Evolutionary conservation across 1,284 basidiomycete genomes (phyloP).

Genomic region (Psilocybe mexicana): DNA sequence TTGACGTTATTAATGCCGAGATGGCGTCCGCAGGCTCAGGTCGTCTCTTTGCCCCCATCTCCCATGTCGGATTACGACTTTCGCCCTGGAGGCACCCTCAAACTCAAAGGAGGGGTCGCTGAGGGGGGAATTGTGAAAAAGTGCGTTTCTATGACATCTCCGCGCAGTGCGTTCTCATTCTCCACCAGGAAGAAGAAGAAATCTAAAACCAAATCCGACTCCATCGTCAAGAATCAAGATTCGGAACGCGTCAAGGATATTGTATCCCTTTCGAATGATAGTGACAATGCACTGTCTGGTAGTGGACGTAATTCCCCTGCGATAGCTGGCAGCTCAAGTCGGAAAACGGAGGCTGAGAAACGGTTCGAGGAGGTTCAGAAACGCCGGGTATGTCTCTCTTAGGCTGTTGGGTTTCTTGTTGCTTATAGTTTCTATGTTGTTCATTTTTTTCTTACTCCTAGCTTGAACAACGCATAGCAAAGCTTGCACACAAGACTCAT

Average conservation of each 20-base stretch:
- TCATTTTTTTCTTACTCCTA: constrained; percentile 30
- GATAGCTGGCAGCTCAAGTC: constrained; percentile 38
- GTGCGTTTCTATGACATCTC: constrained; percentile 46
- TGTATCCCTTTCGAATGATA: constrained; percentile 50
- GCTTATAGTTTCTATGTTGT: not conserved
- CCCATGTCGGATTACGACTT: constrained; percentile 84
- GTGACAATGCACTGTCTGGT: constrained; percentile 48
- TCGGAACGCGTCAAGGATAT: constrained; percentile 48
- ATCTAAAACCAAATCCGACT: constrained; percentile 57
- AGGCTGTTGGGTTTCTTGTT: not conserved
- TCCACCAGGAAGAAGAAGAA: constrained; percentile 83
- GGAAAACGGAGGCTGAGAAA: constrained; percentile 88
- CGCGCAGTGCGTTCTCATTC: not conserved
- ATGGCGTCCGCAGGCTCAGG: constrained; percentile 4
- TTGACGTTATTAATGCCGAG: constrained; percentile 8
- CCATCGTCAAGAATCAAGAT: constrained; percentile 42
- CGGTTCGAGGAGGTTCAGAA: constrained; percentile 87
- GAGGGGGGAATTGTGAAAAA: constrained; percentile 82
- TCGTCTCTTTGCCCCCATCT: constrained; percentile 24
- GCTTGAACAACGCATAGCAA: constrained; percentile 82
- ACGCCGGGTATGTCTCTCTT: constrained; percentile 64
- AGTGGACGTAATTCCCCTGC: constrained; percentile 63
- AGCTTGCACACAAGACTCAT: constrained; percentile 85
- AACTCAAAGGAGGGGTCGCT: constrained; percentile 81
- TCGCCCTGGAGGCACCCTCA: constrained; percentile 85